Conservation (phyloP, 2,329 filamentous ascomycete species). For the Colletotrichum zoysiae region DNA sequence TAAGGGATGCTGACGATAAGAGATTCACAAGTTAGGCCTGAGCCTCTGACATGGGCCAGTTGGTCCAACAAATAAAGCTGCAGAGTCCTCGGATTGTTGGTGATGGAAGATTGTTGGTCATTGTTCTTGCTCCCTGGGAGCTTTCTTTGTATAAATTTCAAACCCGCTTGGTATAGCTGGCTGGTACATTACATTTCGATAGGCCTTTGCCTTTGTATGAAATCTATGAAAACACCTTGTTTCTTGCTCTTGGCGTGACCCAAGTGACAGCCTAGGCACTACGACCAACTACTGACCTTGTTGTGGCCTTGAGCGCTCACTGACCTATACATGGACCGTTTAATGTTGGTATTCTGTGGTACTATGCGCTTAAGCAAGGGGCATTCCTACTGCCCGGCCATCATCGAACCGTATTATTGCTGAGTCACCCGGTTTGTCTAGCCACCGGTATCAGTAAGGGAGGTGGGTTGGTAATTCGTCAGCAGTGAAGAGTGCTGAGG, state of each 20-base stretch:
- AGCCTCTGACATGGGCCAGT: conserved; percentile 13
- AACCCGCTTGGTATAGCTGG: conserved; percentile 37
- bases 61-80: conserved; percentile 11
- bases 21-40: background rate
- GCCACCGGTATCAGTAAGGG: too few species aligned
- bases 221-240: conserved; percentile 20
- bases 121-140: conserved; percentile 25
- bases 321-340: background rate
- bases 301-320: background rate
- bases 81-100: conserved; percentile 21
- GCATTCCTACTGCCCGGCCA: too few species aligned
- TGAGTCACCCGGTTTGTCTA: too few species aligned
- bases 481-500: too few species aligned
- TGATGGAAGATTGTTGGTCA: conserved; percentile 23
- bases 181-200: conserved; percentile 39
- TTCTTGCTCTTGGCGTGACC: background rate
- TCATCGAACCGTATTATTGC: too few species aligned
- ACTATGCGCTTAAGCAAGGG: background rate
- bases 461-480: too few species aligned
- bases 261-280: background rate
- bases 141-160: conserved; percentile 37
- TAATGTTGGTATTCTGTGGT: background rate
- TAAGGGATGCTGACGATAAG: conserved; percentile 12
- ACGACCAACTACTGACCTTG: background rate
- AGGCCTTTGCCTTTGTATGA: conserved; percentile 22